Base-by-base conservation (phyloP, 2,329 filamentous ascomycete species). In the Neopestalotiopsis sp. region DNA sequence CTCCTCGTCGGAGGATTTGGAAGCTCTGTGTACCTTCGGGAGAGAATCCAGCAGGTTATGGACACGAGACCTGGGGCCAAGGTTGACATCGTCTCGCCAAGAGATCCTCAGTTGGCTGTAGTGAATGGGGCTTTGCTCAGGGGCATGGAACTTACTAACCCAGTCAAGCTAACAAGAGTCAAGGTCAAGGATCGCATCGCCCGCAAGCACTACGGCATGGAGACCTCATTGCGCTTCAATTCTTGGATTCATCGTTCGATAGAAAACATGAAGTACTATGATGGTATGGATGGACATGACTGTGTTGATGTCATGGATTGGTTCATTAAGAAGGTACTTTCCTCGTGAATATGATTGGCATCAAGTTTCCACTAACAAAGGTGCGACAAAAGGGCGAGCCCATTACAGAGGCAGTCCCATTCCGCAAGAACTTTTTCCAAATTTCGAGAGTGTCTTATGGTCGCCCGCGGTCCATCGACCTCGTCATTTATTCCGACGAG, bases 51-150 rank as follows among this genome's bases (percentile, higher is more conserved):
- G 12, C 30, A 67, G 20, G 77, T 60, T 74, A 79, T 58, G 74
- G 14, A 62, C 67, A 10, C 69, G 65, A 34, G 28, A 6, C 40
- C 2, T 10, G 34, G 34, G 6, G 10, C 10, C 49, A 73, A 75
- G 5, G 79, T 83, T 7, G 76, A 82, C 34, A 80, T 88, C 34
- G 75, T 88, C 65, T 84, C 85, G 65, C 85, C 86, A 0, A 77
- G 81, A 14, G 82, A 83, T 69, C 81, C 84, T 3, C 88, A 85
- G 85, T 79, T 80, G 1, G 83, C 85, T 1, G 84, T 88, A 5
- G 84, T 85, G 1, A 83, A 83, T 42, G 86, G 86, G 6, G 86
- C 86, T 14, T 83, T 84, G 4, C 86, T 74, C 78, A 85, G 84
- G 72, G 84, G 84, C 1, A 75, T 86, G 1, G 79, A 81, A 1